A percentile compares a stretch with the other conserved stretches of the same genome.
Evolutionary conservation across 2,329 filamentous ascomycete genomes (phyloP).

Genomic region (Phaeosphaeria sp.): DNA sequence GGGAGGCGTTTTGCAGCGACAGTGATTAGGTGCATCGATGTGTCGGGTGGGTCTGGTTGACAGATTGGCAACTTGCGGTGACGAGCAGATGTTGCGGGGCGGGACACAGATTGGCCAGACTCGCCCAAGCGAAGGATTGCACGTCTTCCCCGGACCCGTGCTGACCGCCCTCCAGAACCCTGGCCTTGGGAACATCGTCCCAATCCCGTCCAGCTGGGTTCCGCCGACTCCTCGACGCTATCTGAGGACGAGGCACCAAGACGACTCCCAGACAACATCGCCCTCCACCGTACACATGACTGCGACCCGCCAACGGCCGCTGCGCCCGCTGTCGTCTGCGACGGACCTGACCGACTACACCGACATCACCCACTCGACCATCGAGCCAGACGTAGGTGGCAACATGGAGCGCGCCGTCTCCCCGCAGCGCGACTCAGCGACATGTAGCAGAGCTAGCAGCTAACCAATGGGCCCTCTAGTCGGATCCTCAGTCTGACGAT

Average conservation of each 20-base stretch:
- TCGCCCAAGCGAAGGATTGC: conserved; percentile 6
- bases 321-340: conserved; percentile 26
- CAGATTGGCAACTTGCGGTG: conserved; percentile 14
- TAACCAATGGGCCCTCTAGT: conserved; percentile 28
- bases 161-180: conserved; percentile 23
- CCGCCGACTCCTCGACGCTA: neutral
- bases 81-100: too few species aligned
- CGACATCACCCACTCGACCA: conserved; percentile 22
- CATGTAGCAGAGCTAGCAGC: conserved; percentile 15
- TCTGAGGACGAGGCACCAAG: neutral
- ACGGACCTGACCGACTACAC: conserved; percentile 29
- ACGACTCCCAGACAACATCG: neutral
- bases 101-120: neutral
- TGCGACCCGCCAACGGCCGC: conserved; percentile 10
- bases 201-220: conserved; percentile 5
- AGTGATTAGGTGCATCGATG: conserved; percentile 12
- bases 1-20: conserved; percentile 9
- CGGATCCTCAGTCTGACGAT: conserved; percentile 40
- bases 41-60: conserved; percentile 10
- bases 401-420: conserved; percentile 9
- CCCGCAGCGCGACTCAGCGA: conserved; percentile 9
- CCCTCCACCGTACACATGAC: conserved; percentile 6
- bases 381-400: conserved; percentile 25
- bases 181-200: conserved; percentile 24
- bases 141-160: conserved; percentile 13